Evolutionary conservation across 331 rosid genomes (phyloP).

Genomic region (Malus hybrid): DNA sequence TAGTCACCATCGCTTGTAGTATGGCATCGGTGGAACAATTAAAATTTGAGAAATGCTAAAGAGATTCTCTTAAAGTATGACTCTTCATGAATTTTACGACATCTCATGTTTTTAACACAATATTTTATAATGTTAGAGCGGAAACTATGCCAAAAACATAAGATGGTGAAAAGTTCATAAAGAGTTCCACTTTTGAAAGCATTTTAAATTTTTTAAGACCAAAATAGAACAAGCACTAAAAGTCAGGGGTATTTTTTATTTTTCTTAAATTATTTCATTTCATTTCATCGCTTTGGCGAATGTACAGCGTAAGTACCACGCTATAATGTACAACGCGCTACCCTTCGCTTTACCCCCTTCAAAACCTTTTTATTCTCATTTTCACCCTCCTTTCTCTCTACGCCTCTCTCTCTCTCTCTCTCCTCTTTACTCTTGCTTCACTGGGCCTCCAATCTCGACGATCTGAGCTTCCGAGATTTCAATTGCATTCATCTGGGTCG

Average conservation of each 20-base stretch:
- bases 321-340: constrained; percentile 12
- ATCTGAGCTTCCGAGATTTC: neutral
- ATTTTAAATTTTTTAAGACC: too few species aligned
- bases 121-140: too few species aligned
- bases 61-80: too few species aligned
- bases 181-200: accelerated
- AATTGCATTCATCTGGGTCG: neutral
- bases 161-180: accelerated
- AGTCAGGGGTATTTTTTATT: neutral
- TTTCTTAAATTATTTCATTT: neutral
- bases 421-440: neutral
- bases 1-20: too few species aligned
- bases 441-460: neutral
- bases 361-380: neutral
- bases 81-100: too few species aligned
- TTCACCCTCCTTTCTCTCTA: too few species aligned
- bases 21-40: too few species aligned
- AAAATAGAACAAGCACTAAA: too few species aligned
- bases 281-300: neutral
- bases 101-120: too few species aligned
- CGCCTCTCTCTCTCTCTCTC: neutral
- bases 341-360: neutral
- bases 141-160: accelerated
- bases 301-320: constrained; percentile 17
- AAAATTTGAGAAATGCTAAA: too few species aligned